phyloP scores from a whole-genome alignment of 1,284 basidiomycete species.

The Ganoderma boninense region DNA sequence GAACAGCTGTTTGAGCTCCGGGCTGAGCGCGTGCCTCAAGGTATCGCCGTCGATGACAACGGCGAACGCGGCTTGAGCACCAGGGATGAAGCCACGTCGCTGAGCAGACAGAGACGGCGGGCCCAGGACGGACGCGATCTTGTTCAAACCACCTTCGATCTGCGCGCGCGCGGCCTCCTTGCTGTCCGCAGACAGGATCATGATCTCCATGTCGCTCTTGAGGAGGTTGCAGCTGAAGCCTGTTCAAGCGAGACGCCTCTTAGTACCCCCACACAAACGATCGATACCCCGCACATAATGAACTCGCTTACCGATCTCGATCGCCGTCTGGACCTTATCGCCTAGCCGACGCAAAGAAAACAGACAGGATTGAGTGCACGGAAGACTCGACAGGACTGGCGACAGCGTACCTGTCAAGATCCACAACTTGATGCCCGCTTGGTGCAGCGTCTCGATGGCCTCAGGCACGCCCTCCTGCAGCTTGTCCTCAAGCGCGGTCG shows the following conservation, averaged over 20 bases:
- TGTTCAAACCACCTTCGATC: slow-evolving; percentile 94
- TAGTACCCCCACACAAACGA: neutral
- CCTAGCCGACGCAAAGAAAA: slow-evolving; percentile 53
- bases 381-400: slow-evolving; percentile 11
- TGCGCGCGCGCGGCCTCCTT: slow-evolving; percentile 81
- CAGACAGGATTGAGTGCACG: slow-evolving; percentile 9
- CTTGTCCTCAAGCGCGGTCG: slow-evolving; percentile 97
- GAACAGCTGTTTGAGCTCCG: slow-evolving; percentile 86
- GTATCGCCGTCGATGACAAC: slow-evolving; percentile 98
- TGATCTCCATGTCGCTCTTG: slow-evolving; percentile 92
- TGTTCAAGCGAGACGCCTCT: slow-evolving; percentile 25
- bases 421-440: slow-evolving; percentile 97
- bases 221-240: slow-evolving; percentile 92
- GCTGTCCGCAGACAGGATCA: slow-evolving; percentile 93
- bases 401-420: slow-evolving; percentile 76
- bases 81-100: slow-evolving; percentile 74
- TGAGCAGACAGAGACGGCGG: slow-evolving; percentile 65
- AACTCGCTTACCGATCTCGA: slow-evolving; percentile 78
- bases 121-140: slow-evolving; percentile 85
- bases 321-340: slow-evolving; percentile 97
- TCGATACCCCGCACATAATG: neutral
- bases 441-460: slow-evolving; percentile 91
- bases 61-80: slow-evolving; percentile 81
- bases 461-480: slow-evolving; percentile 97
- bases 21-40: slow-evolving; percentile 81